Evolutionary conservation across 805 yeast genomes (phyloP).

Genomic region (Saccharomycopsis oosterbeekiorum): DNA sequence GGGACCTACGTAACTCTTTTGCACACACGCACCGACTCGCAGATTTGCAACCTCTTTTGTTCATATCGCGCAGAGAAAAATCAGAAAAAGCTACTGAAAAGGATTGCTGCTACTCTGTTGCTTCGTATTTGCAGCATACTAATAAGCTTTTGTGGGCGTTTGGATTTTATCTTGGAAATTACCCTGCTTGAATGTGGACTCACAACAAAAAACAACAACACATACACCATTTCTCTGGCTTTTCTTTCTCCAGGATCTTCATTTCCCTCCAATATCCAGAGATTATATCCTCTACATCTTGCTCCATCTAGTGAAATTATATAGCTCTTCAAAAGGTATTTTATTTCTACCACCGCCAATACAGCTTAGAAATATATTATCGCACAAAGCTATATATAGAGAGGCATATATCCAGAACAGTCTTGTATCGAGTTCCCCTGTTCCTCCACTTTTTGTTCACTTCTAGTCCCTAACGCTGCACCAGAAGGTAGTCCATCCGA

Average conservation of each 20-base stretch:
- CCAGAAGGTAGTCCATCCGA: too few relatives aligned
- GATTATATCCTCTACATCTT: background rate
- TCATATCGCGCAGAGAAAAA: background rate
- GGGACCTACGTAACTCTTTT: conserved; percentile 1
- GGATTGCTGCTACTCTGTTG: background rate
- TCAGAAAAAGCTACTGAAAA: background rate
- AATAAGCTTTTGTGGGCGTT: background rate
- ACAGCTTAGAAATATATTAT: too few relatives aligned
- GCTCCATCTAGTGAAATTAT: background rate
- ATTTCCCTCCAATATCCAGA: background rate
- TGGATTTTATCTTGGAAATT: background rate
- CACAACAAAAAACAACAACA: background rate
- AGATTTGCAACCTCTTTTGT: background rate
- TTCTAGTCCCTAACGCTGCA: too few relatives aligned
- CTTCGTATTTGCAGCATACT: background rate
- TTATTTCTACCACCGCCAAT: background rate
- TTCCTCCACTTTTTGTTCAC: too few relatives aligned
- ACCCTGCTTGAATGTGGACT: background rate
- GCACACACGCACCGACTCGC: background rate
- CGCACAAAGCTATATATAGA: background rate
- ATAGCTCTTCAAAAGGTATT: too few relatives aligned
- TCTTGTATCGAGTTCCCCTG: background rate
- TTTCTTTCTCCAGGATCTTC: background rate
- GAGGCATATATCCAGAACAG: background rate
- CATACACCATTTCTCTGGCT: background rate